These are phyloP conservation scores for Hydnomerulius pinastri DNA, from an alignment of 768 basidiomycete genomes.

Conservation along the genomic window DNA sequence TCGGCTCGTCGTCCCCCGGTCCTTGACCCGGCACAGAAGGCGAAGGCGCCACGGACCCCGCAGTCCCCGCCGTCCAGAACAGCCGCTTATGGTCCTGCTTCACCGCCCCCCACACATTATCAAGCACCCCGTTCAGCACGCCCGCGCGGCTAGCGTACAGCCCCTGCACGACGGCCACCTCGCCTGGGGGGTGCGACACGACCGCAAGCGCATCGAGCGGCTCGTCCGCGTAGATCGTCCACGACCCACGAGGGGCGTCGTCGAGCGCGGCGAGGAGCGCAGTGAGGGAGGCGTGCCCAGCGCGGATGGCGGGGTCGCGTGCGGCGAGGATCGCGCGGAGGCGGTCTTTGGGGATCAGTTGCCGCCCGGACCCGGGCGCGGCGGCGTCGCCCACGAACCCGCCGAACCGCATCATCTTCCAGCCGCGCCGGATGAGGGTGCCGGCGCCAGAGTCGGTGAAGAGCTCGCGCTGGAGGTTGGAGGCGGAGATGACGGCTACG, in stretches of 20 bases:
- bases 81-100: slow-evolving; percentile 90
- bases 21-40: slow-evolving; percentile 7
- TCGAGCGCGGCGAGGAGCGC: slow-evolving; percentile 64
- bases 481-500: slow-evolving; percentile 94
- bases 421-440: slow-evolving; percentile 96
- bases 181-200: slow-evolving; percentile 87
- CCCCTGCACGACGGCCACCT: slow-evolving; percentile 90
- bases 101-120: slow-evolving; percentile 97
- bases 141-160: slow-evolving; percentile 87
- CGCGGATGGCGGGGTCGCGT: slow-evolving; percentile 88
- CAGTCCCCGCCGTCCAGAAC: slow-evolving; percentile 95
- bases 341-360: slow-evolving; percentile 92
- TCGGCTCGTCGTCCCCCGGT: slow-evolving; percentile 70
- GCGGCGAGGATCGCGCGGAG: slow-evolving; percentile 95
- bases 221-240: slow-evolving; percentile 98
- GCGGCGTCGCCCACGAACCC: too few relatives aligned
- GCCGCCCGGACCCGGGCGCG: too few relatives aligned
- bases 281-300: slow-evolving; percentile 82
- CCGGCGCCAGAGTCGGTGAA: slow-evolving; percentile 99
- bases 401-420: slow-evolving; percentile 99
- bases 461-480: slow-evolving; percentile 93
- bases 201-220: slow-evolving; percentile 94
- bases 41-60: slow-evolving; percentile 13
- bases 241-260: slow-evolving; percentile 78
- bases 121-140: slow-evolving; percentile 90